Conservation (phyloP, 1,139 yeast genomes). For the Candida neerlandica region DNA sequence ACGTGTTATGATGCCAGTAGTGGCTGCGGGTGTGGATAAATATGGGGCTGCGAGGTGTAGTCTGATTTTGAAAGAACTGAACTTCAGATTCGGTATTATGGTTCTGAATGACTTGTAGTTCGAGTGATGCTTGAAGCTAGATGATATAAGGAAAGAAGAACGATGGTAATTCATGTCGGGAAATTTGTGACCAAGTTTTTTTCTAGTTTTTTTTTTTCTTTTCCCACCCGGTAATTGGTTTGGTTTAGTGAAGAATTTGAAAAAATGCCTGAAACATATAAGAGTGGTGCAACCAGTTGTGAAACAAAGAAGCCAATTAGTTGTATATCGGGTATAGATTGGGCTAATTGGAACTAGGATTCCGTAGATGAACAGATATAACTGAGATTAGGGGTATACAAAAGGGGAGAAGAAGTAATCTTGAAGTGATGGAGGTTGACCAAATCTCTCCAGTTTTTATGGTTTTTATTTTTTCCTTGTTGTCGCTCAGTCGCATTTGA, state of each 20-base stretch:
- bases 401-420: too few species aligned
- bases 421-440: too few species aligned
- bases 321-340: too few species aligned
- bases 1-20: conserved; percentile 2
- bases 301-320: too few species aligned
- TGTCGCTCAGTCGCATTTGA: too few species aligned
- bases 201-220: background rate
- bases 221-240: conserved; percentile 2
- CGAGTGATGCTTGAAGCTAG: background rate
- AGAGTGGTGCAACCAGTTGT: too few species aligned
- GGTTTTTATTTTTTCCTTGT: background rate
- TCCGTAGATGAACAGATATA: too few species aligned
- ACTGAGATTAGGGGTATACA: too few species aligned
- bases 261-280: too few species aligned
- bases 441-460: conserved; percentile 2
- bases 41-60: background rate
- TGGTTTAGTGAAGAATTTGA: background rate
- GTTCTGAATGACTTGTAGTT: background rate
- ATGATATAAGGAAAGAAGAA: background rate
- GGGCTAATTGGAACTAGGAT: too few species aligned
- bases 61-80: background rate
- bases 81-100: background rate
- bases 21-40: background rate
- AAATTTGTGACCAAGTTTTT: background rate
- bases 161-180: background rate